phyloP scores from a whole-genome alignment of 148 eudicot species.

The Camellia lanceoleosa region DNA sequence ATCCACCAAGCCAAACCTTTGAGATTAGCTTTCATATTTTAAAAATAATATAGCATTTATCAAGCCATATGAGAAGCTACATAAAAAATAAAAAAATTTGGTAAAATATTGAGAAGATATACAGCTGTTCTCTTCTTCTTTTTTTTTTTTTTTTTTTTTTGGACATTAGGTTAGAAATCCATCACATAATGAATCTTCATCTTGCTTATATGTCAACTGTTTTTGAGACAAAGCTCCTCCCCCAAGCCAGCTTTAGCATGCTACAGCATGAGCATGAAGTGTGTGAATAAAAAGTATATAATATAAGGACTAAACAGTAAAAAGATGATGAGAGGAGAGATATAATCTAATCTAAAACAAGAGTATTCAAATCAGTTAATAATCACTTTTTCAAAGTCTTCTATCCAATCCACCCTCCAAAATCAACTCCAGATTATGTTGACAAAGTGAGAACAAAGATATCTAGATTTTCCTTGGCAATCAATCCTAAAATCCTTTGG shows the following conservation, averaged over 20 bases:
- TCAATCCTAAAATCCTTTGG: conserved; percentile 14
- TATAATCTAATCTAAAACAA: not conserved
- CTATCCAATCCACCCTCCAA: conserved; percentile 1
- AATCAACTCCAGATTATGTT: conserved; percentile 17
- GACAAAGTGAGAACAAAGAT: conserved; percentile 20
- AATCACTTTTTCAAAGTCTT: conserved; percentile 15
- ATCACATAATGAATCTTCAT: not conserved
- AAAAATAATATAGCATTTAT: too few relatives aligned
- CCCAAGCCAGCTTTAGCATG: not conserved
- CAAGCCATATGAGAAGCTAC: too few relatives aligned
- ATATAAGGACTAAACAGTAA: not conserved
- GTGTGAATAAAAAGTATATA: not conserved
- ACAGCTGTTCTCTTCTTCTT: too few relatives aligned
- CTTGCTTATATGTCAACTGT: not conserved
- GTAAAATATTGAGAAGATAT: too few relatives aligned
- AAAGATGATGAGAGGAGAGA: not conserved
- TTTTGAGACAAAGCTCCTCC: not conserved
- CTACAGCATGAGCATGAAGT: not conserved
- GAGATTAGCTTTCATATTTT: too few relatives aligned
- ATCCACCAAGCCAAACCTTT: too few relatives aligned
- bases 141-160: too few relatives aligned
- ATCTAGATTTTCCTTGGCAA: conserved; percentile 18
- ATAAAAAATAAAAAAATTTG: too few relatives aligned
- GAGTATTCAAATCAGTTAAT: not conserved
- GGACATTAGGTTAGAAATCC: too few relatives aligned